Evolutionary conservation across 2,329 filamentous ascomycete genomes (phyloP), one percentile per base, ranked within the genome.

Genomic region (Alternaria brassicicola): DNA sequence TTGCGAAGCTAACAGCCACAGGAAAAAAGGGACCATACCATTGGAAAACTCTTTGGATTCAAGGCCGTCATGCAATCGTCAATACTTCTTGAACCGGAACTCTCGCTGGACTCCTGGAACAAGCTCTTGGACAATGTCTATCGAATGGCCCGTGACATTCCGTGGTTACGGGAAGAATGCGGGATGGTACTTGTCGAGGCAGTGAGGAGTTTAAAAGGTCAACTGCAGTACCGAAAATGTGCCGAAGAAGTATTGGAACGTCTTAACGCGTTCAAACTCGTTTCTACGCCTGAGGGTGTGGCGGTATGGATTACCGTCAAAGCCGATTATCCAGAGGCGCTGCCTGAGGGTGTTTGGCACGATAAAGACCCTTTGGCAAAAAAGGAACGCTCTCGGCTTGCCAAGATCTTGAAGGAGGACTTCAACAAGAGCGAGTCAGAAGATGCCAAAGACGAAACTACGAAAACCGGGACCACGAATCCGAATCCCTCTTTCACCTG

Each of bases 141-240:
- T 68, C 85, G 88, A 61, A 84, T 97, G 59, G 88, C 90, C 38
- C 85, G 87, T 68, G 91, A 91, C 78, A 96, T 96, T 77, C 86
- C 91, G 30, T 97, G 93, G 94, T 83, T 98, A 65, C 86, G 92
- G 60, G 89, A 94, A 69, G 91, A 96, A 74, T 97, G 92, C 69
- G 92, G 91, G 30, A 92, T 89, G 83, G 86, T 95, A 46, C 82
- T 97, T 25, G 89, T 90, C 42, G 87, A 92, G 71, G 88, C 89
- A 13, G 76, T 95, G 35, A 83, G 84, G 30, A 87, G 88, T 19
- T 68, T 85, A 30, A 71, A 76, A 8, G 72, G 78, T 28, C 72
- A 76, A 19, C 65, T 77, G 17, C 62, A 68, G 9, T 69, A 86
- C 86, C 78, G 84, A 66, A 80, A 83, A 55, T 84, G 86, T 55